phyloP scores from a whole-genome alignment of 805 yeast genomes.

The Hanseniaspora pseudoguilliermondii region DNA sequence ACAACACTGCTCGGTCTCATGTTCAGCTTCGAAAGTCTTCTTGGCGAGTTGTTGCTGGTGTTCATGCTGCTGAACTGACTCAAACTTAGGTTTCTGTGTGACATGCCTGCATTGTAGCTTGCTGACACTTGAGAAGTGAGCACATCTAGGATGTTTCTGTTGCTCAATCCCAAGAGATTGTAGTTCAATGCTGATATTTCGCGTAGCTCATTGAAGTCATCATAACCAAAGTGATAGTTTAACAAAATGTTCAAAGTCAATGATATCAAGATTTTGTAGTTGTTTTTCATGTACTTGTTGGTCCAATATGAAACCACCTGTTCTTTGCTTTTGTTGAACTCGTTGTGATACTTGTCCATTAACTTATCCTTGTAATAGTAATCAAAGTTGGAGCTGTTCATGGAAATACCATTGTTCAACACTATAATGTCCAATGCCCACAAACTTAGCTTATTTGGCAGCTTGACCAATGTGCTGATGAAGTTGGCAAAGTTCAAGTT shows the following conservation, averaged over 20 bases:
- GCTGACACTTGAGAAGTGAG: background rate
- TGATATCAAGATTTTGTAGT: constrained; percentile 33
- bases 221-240: constrained; percentile 42
- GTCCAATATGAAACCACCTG: constrained; percentile 26
- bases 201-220: constrained; percentile 24
- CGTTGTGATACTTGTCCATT: constrained; percentile 22
- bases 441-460: constrained; percentile 25
- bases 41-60: background rate
- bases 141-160: background rate
- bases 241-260: constrained; percentile 31
- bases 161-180: constrained; percentile 7
- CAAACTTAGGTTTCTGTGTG: background rate
- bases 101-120: background rate
- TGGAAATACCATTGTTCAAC: constrained; percentile 20
- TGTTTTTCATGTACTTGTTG: constrained; percentile 26
- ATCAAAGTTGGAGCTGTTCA: constrained; percentile 2
- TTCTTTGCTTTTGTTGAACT: constrained; percentile 22
- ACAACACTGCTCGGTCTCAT: background rate
- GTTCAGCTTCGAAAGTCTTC: background rate
- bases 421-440: constrained; percentile 28
- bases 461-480: constrained; percentile 25
- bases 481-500: constrained; percentile 25
- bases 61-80: background rate
- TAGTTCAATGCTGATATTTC: background rate
- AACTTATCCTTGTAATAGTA: background rate